Conservation (phyloP, 2,329 filamentous ascomycete genomes). For the Laburnicola sp. region DNA sequence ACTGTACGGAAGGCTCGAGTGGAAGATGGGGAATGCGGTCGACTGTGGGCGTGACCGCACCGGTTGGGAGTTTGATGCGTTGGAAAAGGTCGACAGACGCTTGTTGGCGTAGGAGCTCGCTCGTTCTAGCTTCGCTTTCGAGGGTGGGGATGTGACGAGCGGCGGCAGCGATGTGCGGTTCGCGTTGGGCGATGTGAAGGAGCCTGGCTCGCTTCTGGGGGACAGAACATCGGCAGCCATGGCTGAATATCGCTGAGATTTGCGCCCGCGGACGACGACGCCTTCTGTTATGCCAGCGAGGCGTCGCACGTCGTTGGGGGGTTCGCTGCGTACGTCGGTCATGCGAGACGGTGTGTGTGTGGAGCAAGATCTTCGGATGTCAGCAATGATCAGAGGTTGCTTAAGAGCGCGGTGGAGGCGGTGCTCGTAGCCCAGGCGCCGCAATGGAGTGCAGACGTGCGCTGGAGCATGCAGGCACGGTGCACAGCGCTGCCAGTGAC, state of each 20-base stretch:
- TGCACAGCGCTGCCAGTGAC: slow-evolving; percentile 14
- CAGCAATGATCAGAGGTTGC: slow-evolving; percentile 20
- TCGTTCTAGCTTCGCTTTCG: slow-evolving; percentile 59
- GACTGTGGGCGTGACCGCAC: slow-evolving; percentile 75
- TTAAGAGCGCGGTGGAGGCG: slow-evolving; percentile 3
- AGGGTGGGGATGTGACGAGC: slow-evolving; percentile 55
- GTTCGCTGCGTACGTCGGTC: slow-evolving; percentile 30
- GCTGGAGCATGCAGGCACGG: slow-evolving; percentile 12
- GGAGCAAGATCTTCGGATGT: slow-evolving; percentile 17
- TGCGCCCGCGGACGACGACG: slow-evolving; percentile 28
- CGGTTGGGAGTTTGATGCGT: slow-evolving; percentile 60
- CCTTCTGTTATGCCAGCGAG: slow-evolving; percentile 37
- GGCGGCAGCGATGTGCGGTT: slow-evolving; percentile 52
- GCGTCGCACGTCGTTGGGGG: slow-evolving; percentile 30
- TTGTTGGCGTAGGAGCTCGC: slow-evolving; percentile 75
- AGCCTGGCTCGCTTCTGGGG: slow-evolving; percentile 37
- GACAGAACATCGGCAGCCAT: slow-evolving; percentile 47
- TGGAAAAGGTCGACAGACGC: slow-evolving; percentile 82
- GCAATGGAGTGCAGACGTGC: slow-evolving; percentile 16
- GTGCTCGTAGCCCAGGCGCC: slow-evolving; percentile 6
- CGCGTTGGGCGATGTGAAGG: slow-evolving; percentile 37
- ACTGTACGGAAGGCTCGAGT: slow-evolving; percentile 85
- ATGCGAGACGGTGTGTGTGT: slow-evolving; percentile 34
- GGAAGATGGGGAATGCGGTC: slow-evolving; percentile 79
- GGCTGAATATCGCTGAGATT: slow-evolving; percentile 19